These are phyloP conservation scores for Sicyos baderoa DNA, from an alignment of 306 rosid genomes.

Conservation along the genomic window DNA sequence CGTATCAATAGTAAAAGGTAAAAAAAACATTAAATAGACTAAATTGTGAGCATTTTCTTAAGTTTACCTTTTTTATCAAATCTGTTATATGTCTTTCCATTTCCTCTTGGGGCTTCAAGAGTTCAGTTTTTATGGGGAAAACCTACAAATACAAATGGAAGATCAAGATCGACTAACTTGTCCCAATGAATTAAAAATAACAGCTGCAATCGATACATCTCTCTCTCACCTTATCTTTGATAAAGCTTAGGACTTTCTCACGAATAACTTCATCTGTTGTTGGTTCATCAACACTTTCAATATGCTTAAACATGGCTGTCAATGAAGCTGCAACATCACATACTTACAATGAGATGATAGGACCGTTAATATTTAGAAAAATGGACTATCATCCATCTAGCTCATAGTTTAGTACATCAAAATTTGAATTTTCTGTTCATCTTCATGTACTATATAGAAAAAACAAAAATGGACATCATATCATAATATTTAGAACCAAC, in stretches of 20 bases:
- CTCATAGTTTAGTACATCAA: constrained; percentile 1
- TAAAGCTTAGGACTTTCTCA: constrained; percentile 80
- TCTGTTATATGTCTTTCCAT: constrained; percentile 98
- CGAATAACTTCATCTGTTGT: constrained; percentile 65
- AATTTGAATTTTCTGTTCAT: background rate
- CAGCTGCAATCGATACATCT: constrained; percentile 6
- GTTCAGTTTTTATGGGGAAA: constrained; percentile 76
- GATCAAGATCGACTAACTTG: constrained; percentile 8
- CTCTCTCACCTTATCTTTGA: constrained; percentile 70
- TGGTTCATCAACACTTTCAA: constrained; percentile 71
- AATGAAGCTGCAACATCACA: constrained; percentile 63
- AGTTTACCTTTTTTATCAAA: constrained; percentile 69
- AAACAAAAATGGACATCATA: constrained; percentile 10
- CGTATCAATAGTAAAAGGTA: background rate
- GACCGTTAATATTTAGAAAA: background rate
- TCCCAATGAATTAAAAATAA: constrained; percentile 7
- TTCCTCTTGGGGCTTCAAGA: constrained; percentile 85
- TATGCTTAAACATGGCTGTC: constrained; percentile 90
- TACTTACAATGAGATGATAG: background rate
- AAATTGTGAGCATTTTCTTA: background rate
- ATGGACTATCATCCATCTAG: background rate
- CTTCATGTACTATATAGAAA: background rate
- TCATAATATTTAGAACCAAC: constrained; percentile 32
- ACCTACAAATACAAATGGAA: constrained; percentile 43
- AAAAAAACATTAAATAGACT: background rate